Conservation (phyloP, 2,329 filamentous ascomycete species). For the Colletotrichum australisinense region DNA sequence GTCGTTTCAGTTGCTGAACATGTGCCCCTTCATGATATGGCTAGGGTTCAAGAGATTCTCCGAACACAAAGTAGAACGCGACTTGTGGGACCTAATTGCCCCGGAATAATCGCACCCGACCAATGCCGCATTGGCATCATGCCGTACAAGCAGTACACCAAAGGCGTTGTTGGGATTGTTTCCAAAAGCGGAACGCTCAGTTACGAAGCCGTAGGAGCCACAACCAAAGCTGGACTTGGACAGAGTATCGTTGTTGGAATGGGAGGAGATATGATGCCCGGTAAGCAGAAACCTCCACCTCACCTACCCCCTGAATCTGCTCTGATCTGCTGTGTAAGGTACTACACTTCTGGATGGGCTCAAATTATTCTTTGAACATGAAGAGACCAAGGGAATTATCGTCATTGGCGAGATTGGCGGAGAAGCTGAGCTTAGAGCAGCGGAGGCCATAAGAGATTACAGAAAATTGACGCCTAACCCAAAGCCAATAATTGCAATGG, state of each 20-base stretch:
- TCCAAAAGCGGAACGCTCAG: slow-evolving; percentile 86
- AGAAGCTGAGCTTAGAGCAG: slow-evolving; percentile 75
- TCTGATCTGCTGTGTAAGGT: slow-evolving; percentile 38
- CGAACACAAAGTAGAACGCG: slow-evolving; percentile 77
- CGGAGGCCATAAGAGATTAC: slow-evolving; percentile 78
- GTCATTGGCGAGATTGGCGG: slow-evolving; percentile 80
- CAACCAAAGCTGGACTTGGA: slow-evolving; percentile 78
- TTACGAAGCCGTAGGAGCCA: slow-evolving; percentile 82
- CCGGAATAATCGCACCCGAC: slow-evolving; percentile 81
- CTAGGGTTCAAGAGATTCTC: slow-evolving; percentile 76
- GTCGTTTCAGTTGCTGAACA: slow-evolving; percentile 85
- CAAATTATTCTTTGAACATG: slow-evolving; percentile 73
- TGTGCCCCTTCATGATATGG: slow-evolving; percentile 81
- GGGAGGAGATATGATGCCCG: slow-evolving; percentile 80
- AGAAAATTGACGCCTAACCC: slow-evolving; percentile 64
- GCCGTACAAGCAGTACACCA: slow-evolving; percentile 53
- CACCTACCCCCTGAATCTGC: not conserved
- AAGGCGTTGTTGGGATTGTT: slow-evolving; percentile 78
- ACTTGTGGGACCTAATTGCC: slow-evolving; percentile 83
- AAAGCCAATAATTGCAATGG: slow-evolving; percentile 73
- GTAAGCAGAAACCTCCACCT: slow-evolving; percentile 43
- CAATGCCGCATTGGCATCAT: slow-evolving; percentile 66
- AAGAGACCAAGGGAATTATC: slow-evolving; percentile 77
- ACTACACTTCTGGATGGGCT: slow-evolving; percentile 79
- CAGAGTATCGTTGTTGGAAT: slow-evolving; percentile 83